phyloP scores from a whole-genome alignment of 78 protist genomes.

The Guillardia theta region DNA sequence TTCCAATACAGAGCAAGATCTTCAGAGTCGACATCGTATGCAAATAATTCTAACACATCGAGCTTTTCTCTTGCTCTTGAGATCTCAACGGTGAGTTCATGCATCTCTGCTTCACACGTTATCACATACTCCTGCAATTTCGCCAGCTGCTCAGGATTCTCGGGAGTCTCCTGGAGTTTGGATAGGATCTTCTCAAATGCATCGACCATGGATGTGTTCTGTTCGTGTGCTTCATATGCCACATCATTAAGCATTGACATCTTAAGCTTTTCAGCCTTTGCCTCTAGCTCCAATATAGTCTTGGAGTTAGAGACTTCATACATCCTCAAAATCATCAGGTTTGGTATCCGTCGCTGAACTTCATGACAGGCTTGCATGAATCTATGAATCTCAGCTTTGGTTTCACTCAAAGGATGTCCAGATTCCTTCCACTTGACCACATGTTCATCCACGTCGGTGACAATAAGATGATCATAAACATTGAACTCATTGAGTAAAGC shows the following conservation, averaged over 20 bases:
- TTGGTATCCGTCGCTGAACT: not conserved
- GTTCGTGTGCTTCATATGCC: not conserved
- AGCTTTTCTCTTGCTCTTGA: not conserved
- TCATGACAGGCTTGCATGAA: not conserved
- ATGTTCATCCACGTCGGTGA: not conserved
- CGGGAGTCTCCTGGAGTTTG: not conserved
- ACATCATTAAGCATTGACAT: not conserved
- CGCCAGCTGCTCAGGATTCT: not conserved
- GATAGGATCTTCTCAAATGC: not conserved
- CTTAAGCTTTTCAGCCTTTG: not conserved
- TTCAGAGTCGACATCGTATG: not conserved
- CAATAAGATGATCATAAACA: not conserved
- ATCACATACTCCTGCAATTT: not conserved
- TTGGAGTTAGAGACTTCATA: not conserved
- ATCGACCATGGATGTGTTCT: not conserved
- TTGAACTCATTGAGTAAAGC: not conserved
- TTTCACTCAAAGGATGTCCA: not conserved
- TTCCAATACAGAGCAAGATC: not conserved
- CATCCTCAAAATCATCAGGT: not conserved
- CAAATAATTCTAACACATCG: not conserved
- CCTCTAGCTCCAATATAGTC: not conserved
- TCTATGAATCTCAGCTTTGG: not conserved
- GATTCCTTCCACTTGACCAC: slow-evolving; percentile 2
- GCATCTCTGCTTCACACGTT: not conserved
- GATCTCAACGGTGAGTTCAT: not conserved